Evolutionary conservation across 805 yeast species (phyloP).

Genomic region (Monosporozyma yasuniensis): DNA sequence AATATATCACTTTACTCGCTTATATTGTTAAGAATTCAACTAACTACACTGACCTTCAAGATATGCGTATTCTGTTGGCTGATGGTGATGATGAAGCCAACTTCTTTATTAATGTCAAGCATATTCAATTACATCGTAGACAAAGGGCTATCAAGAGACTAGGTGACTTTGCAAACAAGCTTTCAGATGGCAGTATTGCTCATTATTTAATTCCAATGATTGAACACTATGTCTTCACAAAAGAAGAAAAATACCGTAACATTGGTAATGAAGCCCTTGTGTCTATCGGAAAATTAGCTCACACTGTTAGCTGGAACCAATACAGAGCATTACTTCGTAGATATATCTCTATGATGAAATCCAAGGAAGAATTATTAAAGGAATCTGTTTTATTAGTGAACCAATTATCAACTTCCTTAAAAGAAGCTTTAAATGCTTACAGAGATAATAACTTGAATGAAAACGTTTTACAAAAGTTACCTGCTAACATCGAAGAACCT

Average conservation of each 20-base stretch:
- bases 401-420: conserved; percentile 44
- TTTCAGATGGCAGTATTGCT: conserved; percentile 53
- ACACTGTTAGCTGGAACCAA: conserved; percentile 66
- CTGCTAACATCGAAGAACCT: conserved; percentile 31
- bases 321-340: conserved; percentile 66
- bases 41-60: conserved; percentile 44
- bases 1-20: conserved; percentile 57
- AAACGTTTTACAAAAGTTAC: conserved; percentile 28
- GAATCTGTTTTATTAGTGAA: conserved; percentile 52
- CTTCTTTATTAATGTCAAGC: conserved; percentile 67
- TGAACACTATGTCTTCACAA: conserved; percentile 63
- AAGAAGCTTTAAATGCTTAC: conserved; percentile 25
- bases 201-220: conserved; percentile 79
- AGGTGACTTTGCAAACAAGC: conserved; percentile 36
- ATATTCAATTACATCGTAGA: conserved; percentile 79
- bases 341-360: conserved; percentile 45
- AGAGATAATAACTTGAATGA: conserved; percentile 15
- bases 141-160: conserved; percentile 72
- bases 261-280: conserved; percentile 57
- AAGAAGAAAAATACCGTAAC: conserved; percentile 50
- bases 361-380: conserved; percentile 42
- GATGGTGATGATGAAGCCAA: conserved; percentile 76
- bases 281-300: conserved; percentile 51
- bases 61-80: conserved; percentile 54
- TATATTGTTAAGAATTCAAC: conserved; percentile 46